phyloP scores from a whole-genome alignment of 257 asterid species.

The Mentha longifolia region DNA sequence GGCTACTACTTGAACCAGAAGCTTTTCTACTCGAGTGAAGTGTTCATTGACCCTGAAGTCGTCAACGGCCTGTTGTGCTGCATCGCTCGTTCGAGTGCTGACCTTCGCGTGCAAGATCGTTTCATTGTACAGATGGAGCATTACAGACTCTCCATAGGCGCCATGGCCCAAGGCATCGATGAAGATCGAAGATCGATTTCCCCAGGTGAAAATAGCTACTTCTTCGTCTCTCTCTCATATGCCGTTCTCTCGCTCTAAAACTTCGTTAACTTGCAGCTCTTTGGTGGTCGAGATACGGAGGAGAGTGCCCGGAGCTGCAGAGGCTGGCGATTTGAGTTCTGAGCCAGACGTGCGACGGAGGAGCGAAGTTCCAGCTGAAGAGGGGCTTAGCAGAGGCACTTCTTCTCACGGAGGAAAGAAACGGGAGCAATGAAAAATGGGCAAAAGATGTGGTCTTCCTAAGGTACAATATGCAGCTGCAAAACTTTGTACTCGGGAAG shows the following conservation, averaged over 20 bases:
- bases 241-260: not conserved
- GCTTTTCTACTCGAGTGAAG: conserved; percentile 46
- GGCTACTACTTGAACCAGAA: conserved; percentile 66
- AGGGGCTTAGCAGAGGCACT: conserved; percentile 47
- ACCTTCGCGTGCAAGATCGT: conserved; percentile 30
- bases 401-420: conserved; percentile 36
- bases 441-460: conserved; percentile 44
- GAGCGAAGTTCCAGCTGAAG: conserved; percentile 50
- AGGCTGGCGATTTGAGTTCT: conserved; percentile 52
- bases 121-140: conserved; percentile 42
- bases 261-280: conserved; percentile 40
- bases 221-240: not conserved
- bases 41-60: conserved; percentile 54
- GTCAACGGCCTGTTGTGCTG: conserved; percentile 48
- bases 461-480: conserved; percentile 58
- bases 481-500: conserved; percentile 33
- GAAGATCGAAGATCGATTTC: conserved; percentile 32
- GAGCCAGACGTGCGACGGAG: conserved; percentile 66
- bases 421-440: conserved; percentile 38
- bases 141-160: conserved; percentile 37
- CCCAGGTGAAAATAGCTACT: conserved; percentile 43
- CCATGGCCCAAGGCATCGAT: conserved; percentile 36
- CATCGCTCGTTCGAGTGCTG: conserved; percentile 37
- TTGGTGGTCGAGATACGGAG: conserved; percentile 70
- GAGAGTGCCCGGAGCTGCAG: conserved; percentile 58